Base-by-base conservation (phyloP, 257 asterid genomes). In the Plectranthus barbatus region DNA sequence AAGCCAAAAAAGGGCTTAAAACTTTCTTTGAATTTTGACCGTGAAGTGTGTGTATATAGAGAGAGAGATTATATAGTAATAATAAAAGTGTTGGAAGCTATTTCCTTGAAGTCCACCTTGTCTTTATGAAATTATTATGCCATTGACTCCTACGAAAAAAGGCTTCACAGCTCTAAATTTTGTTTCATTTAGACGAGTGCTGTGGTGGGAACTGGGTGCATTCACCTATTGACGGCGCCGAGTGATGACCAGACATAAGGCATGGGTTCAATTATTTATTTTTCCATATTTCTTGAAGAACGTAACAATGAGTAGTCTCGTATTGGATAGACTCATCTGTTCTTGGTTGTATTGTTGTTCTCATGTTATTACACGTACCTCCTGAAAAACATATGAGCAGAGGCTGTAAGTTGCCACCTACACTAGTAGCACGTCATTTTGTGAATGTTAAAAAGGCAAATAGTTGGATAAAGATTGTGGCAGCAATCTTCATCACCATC, bases 261-360 rank as follows among this genome's bases (percentile, higher is more conserved):
- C 64, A 57, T 65, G 74, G 72, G 58, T 63, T 55, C 39, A 44
- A 31, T 59, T 40, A 11, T 71, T 57, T 60, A 65, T 48, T 52
- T 46, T 71, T 40, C 71, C 72, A 72, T 37, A 62, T 62, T 69
- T 57, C 72, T 81, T 44, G 81, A 59, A 67, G 58, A 34, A 73
- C 58, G 80, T 55, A 44, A 74, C 7, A 58, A 52, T 37, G 52
- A 49, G 52, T 0, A 57, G 17, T 50, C 23, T 33, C 48, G 6
- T 12, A 57, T 52, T 24, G 39, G 79, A 73, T 64, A 73, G 67
- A 57, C 15, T 46, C 47, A 18, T 56, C 3, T 14, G 2, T 9
- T 21, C 47, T 65, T 65, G 53, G 39, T 52, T 64, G 36, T 15
- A 58, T 60, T 66, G 71, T 50, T 48, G 53, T 24, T 36, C 29